Percentiles rank a stretch among this genome's conserved stretches.
phyloP scores from a whole-genome alignment of 805 yeast genomes.

The Candida suzukii region DNA sequence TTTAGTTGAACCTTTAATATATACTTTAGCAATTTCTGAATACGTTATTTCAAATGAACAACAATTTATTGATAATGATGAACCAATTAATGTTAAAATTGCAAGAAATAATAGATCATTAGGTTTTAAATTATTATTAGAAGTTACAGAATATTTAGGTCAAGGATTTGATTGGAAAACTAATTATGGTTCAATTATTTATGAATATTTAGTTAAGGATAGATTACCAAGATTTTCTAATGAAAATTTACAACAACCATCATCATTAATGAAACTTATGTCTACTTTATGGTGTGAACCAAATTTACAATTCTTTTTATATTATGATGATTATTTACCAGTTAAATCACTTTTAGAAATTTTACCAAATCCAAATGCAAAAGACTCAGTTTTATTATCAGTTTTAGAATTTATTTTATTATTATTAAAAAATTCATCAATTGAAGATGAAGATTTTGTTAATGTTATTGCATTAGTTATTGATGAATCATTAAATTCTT shows the following conservation, averaged over 20 bases:
- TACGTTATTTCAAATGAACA: constrained; percentile 21
- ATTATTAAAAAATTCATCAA: constrained; percentile 33
- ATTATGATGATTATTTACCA: constrained; percentile 48
- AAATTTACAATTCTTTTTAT: constrained; percentile 43
- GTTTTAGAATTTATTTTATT: constrained; percentile 48
- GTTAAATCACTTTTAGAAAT: constrained; percentile 48
- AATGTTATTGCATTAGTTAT: constrained; percentile 51
- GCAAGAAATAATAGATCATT: constrained; percentile 57
- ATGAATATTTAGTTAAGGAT: constrained; percentile 48
- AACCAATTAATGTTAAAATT: constrained; percentile 29
- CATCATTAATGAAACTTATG: constrained; percentile 65
- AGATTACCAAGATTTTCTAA: constrained; percentile 60
- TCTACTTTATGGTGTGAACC: constrained; percentile 46
- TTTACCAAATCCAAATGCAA: constrained; percentile 48
- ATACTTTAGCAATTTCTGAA: constrained; percentile 49
- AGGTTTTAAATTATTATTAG: constrained; percentile 59
- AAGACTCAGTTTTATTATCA: constrained; percentile 54
- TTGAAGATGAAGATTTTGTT: constrained; percentile 32
- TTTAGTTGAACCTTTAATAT: constrained; percentile 51
- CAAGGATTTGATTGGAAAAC: constrained; percentile 49
- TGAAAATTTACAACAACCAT: constrained; percentile 79
- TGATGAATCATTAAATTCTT: constrained; percentile 41
- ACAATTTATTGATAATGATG: constrained; percentile 10
- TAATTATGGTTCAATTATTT: constrained; percentile 43
- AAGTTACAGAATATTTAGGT: constrained; percentile 48